Conservation (phyloP, 1,139 yeast species). For the Meyerozyma smithsonii region DNA sequence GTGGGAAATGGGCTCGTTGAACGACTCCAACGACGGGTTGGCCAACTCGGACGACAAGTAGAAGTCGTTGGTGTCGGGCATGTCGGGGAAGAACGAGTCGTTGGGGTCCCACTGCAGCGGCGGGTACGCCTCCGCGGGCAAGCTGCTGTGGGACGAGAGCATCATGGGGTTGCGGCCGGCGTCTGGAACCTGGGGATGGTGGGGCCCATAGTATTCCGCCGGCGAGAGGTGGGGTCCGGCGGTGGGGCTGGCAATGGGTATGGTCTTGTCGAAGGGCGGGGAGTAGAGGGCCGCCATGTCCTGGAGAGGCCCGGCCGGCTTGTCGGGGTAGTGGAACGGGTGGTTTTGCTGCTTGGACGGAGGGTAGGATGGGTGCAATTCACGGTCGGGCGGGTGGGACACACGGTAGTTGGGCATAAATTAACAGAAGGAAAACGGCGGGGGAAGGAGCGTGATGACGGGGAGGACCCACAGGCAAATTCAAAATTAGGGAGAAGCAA, state of each 20-base stretch:
- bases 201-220: background rate
- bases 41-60: background rate
- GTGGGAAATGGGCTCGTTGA: background rate
- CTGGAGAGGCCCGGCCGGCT: background rate
- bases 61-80: constrained; percentile 1
- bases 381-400: background rate
- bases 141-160: background rate
- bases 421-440: background rate
- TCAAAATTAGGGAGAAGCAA: background rate
- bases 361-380: background rate
- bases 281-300: background rate
- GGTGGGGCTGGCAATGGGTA: background rate
- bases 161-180: background rate
- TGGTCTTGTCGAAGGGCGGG: background rate
- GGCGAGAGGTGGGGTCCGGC: background rate
- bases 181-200: background rate
- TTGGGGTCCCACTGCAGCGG: background rate
- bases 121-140: background rate
- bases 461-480: background rate
- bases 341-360: background rate
- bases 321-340: background rate
- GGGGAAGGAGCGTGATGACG: background rate
- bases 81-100: background rate
- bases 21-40: constrained; percentile 1
- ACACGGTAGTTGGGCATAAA: constrained; percentile 1